Percentiles rank a stretch among this genome's conserved stretches.
Conservation (phyloP, 352 stramenopile species). For the Pythium brachiatum region DNA sequence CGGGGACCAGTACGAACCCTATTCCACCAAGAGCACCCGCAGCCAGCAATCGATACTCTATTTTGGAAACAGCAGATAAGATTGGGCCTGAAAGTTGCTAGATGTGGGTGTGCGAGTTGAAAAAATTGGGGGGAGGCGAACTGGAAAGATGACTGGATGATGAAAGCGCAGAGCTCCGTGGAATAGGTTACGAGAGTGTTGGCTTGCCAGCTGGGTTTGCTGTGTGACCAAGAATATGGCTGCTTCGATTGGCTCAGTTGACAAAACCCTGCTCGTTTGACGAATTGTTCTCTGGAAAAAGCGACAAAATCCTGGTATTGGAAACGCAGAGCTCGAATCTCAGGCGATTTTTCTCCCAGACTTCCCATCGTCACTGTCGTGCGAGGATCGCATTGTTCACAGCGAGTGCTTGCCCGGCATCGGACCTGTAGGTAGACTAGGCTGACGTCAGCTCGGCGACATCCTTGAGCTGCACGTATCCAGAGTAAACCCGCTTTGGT, state of each 20-base stretch:
- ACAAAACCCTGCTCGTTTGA: constrained; percentile 3
- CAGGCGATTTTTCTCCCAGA: background rate
- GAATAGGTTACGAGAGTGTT: background rate
- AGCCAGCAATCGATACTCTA: constrained; percentile 3
- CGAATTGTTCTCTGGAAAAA: constrained; percentile 2
- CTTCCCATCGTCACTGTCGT: constrained; percentile 1
- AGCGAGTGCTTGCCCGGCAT: background rate
- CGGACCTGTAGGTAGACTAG: background rate
- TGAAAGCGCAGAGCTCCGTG: constrained; percentile 2
- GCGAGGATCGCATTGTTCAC: background rate
- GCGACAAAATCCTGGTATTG: background rate
- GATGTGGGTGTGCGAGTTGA: background rate
- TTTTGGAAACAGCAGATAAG: background rate
- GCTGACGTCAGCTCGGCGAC: background rate
- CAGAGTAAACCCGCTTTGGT: background rate
- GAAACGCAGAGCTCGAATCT: background rate
- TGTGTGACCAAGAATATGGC: background rate
- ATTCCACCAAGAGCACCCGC: background rate
- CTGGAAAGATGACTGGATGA: constrained; percentile 5
- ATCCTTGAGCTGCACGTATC: background rate
- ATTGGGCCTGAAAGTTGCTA: background rate
- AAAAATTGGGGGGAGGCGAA: constrained; percentile 12
- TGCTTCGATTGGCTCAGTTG: constrained; percentile 6
- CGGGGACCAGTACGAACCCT: constrained; percentile 17
- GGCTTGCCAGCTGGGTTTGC: background rate